Evolutionary conservation across 164 flowering plant species (phyloP).

Genomic region (Saururus chinensis): DNA sequence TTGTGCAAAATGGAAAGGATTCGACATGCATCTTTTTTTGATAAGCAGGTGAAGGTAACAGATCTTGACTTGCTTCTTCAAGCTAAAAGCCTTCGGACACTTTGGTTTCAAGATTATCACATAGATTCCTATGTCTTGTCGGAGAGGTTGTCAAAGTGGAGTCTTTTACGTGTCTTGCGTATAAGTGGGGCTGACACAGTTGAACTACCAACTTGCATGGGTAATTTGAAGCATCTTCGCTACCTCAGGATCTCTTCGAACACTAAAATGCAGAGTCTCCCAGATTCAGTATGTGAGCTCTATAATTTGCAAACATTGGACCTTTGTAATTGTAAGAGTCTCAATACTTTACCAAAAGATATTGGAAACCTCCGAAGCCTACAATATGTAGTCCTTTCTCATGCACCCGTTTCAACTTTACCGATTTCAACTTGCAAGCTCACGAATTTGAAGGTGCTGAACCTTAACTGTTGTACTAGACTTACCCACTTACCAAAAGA

Average conservation of each 20-base stretch:
- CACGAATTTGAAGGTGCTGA: neutral
- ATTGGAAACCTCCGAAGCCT: conserved; percentile 1
- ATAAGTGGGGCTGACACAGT: neutral
- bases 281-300: neutral
- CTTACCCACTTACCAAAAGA: conserved; percentile 2
- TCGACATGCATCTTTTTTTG: no score
- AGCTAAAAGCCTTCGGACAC: neutral
- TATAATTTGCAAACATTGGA: neutral
- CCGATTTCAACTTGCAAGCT: conserved; percentile 1
- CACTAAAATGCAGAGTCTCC: neutral
- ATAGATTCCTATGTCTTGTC: neutral
- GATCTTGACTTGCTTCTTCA: no score
- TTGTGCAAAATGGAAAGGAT: no score
- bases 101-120: neutral
- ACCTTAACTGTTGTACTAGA: neutral
- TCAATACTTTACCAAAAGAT: neutral
- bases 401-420: neutral
- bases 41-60: no score
- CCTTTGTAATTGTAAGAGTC: neutral
- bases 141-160: neutral
- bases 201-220: conserved; percentile 6
- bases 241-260: conserved; percentile 2
- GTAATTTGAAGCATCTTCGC: conserved; percentile 4
- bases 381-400: neutral
- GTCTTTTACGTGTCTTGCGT: conserved; percentile 2